These are phyloP conservation scores for Quercus robur DNA, from an alignment of 306 rosid species.

Conservation along the genomic window DNA sequence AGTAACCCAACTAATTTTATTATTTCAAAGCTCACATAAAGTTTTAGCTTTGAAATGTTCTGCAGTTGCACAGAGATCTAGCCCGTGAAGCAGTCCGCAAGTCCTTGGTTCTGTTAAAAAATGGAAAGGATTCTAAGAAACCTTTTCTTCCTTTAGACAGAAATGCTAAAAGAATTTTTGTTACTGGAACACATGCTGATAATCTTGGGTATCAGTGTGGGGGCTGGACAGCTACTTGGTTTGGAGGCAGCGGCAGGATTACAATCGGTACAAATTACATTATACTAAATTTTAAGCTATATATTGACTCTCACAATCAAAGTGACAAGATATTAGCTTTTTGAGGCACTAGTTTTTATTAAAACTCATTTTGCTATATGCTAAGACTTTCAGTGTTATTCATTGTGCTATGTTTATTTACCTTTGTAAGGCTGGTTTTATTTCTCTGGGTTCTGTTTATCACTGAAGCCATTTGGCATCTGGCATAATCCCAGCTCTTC, in stretches of 20 bases:
- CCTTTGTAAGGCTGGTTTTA: neutral
- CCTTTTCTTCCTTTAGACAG: conserved; percentile 77
- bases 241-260: conserved; percentile 59
- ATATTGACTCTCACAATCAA: neutral
- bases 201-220: conserved; percentile 90
- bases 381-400: neutral
- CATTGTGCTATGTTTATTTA: neutral
- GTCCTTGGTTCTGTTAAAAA: conserved; percentile 84
- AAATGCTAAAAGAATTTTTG: conserved; percentile 67
- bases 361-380: neutral
- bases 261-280: conserved; percentile 52
- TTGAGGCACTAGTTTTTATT: neutral
- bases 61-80: conserved; percentile 77
- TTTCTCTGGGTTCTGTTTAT: neutral
- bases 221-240: conserved; percentile 79
- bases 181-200: conserved; percentile 77
- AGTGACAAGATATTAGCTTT: neutral
- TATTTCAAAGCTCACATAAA: neutral
- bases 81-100: conserved; percentile 85
- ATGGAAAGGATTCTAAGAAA: conserved; percentile 58
- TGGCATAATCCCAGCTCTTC: neutral
- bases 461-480: neutral
- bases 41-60: conserved; percentile 5
- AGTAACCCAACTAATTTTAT: neutral
- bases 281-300: neutral